Evolutionary conservation across 1,139 yeast genomes (phyloP).

Genomic region (Kurtzmaniella quercitrusa): DNA sequence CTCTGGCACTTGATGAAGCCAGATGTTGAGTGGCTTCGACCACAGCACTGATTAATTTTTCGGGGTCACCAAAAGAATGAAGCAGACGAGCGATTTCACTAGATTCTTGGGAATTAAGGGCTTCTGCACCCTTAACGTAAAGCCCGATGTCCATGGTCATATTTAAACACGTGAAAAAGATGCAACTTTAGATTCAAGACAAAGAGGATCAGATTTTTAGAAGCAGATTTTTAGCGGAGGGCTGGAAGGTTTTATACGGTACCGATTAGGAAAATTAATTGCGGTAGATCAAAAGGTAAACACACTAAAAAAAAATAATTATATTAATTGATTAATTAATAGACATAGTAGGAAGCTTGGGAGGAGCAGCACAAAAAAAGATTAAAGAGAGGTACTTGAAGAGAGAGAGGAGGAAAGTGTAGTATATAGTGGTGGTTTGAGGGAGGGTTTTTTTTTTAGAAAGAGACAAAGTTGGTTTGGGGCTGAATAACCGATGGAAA

Average conservation of each 20-base stretch:
- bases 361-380: neutral
- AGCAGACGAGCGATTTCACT: constrained; percentile 33
- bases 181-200: neutral
- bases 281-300: constrained; percentile 1
- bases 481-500: neutral
- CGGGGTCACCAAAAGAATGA: constrained; percentile 38
- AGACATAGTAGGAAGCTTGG: neutral
- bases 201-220: neutral
- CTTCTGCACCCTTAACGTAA: constrained; percentile 5
- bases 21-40: constrained; percentile 39
- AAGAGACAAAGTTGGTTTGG: too few relatives aligned
- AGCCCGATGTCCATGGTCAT: constrained; percentile 2
- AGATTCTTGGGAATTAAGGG: constrained; percentile 20
- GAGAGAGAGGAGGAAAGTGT: neutral
- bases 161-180: neutral
- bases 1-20: constrained; percentile 26
- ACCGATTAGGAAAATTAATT: constrained; percentile 3
- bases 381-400: neutral
- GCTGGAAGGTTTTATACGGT: neutral
- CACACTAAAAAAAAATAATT: neutral
- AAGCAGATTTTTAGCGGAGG: neutral
- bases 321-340: too few relatives aligned
- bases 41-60: constrained; percentile 40
- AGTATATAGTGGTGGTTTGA: too few relatives aligned
- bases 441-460: too few relatives aligned